Conservation (phyloP, 768 basidiomycete species). For the Inosperma sp. region DNA sequence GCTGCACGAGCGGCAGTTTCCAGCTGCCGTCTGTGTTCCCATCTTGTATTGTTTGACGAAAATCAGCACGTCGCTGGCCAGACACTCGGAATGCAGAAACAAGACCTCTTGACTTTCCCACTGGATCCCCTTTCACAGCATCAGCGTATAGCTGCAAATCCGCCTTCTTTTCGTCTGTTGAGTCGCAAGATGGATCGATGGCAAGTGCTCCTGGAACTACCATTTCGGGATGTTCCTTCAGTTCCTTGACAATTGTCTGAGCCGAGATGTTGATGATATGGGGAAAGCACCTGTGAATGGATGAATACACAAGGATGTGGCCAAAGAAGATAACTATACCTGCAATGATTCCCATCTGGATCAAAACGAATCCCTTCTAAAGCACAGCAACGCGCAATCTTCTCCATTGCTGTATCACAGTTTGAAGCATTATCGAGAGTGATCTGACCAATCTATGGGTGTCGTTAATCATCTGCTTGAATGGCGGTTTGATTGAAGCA, state of each 20-base stretch:
- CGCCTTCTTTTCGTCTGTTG: neutral
- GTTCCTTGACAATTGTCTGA: slow-evolving; percentile 11
- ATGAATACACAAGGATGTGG: slow-evolving; percentile 1
- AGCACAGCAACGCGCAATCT: slow-evolving; percentile 18
- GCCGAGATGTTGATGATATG: slow-evolving; percentile 28
- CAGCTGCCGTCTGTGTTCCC: slow-evolving; percentile 19
- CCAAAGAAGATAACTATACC: slow-evolving; percentile 15
- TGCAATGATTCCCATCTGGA: slow-evolving; percentile 21
- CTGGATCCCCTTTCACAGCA: slow-evolving; percentile 23
- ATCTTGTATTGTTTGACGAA: slow-evolving; percentile 21
- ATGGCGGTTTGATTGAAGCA: neutral
- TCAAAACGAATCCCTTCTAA: slow-evolving; percentile 21
- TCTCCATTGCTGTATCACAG: slow-evolving; percentile 30
- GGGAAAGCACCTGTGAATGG: slow-evolving; percentile 18
- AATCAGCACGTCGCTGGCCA: slow-evolving; percentile 27
- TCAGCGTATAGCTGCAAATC: slow-evolving; percentile 16
- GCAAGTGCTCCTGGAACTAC: neutral
- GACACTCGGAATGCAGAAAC: slow-evolving; percentile 30
- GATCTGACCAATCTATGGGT: slow-evolving; percentile 21
- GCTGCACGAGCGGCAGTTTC: slow-evolving; percentile 19
- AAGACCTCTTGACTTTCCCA: slow-evolving; percentile 21
- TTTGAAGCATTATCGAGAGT: slow-evolving; percentile 37
- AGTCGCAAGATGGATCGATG: neutral
- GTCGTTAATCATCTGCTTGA: neutral
- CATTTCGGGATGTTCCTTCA: slow-evolving; percentile 7